These are phyloP conservation scores for Delphinella strobiligena DNA, from an alignment of 2,329 filamentous ascomycete genomes.

Conservation along the genomic window DNA sequence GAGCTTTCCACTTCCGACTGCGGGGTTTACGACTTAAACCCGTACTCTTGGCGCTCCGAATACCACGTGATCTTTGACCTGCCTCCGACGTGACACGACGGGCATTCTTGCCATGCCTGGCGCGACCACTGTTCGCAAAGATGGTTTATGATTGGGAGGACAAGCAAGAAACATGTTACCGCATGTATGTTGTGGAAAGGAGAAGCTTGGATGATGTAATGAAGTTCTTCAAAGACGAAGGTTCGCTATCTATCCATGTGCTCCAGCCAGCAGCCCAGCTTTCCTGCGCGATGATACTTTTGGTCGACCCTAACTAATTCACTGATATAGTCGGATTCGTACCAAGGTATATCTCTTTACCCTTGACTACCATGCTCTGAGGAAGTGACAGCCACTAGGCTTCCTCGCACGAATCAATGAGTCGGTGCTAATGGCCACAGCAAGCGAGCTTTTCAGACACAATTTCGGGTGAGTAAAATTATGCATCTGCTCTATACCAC, in stretches of 20 bases:
- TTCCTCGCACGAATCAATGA: no score
- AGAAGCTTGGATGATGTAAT: slow-evolving; percentile 64
- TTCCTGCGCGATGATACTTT: neutral
- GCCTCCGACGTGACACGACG: no score
- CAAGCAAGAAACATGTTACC: slow-evolving; percentile 52
- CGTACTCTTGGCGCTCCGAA: no score
- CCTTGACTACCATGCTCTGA: no score
- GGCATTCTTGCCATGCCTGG: no score
- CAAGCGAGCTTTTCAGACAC: slow-evolving; percentile 63
- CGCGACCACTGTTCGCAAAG: no score
- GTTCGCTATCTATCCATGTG: neutral
- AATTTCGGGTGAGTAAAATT: slow-evolving; percentile 50
- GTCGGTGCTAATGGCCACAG: slow-evolving; percentile 26
- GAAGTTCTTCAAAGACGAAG: slow-evolving; percentile 43
- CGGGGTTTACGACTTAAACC: no score
- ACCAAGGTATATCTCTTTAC: slow-evolving; percentile 6
- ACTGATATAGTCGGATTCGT: slow-evolving; percentile 9
- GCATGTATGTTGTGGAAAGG: slow-evolving; percentile 66
- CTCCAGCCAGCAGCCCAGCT: no score
- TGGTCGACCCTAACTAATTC: neutral
- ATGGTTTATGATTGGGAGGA: slow-evolving; percentile 54
- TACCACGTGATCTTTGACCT: no score
- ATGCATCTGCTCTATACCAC: no score
- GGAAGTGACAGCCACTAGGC: no score
- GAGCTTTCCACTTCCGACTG: no score